Base-by-base conservation (phyloP, 345 rosid genomes). In the Firmiana major region DNA sequence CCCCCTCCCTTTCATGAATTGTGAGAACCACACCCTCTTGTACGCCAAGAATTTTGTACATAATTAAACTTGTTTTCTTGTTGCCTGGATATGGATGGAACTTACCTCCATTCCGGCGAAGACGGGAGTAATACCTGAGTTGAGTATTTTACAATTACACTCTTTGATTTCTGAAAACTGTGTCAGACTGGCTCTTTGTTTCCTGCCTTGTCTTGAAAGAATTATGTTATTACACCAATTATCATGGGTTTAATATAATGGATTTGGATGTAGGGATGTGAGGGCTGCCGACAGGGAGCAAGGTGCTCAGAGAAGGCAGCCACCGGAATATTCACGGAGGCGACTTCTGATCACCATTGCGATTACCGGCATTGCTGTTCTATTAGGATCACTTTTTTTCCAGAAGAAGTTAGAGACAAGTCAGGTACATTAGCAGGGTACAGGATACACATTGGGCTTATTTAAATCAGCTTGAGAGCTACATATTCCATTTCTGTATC, bases 331-430 rank as follows among this genome's bases (percentile, higher is more conserved):
- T 57, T 86, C 97, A 31, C 80, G 88, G 67, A 92, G 83, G 81
- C 89, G 86, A 36, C 81, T 96, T 69, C 80, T 96, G 24, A 86
- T 93, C 83, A 93, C 99, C 15, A 86, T 93, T 31, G 98, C 98
- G n/a, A 87, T 96, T 81, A 93, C 99, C 0, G 94, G 98, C 51
- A 88, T 93, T 57, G 98, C 97, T 59, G 92, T 96, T 74, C 77
- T 96, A 55, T 66, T 96, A 75, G 99, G 99, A 76, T 92, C 99
- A 2, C 76, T 96, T 72, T 82, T 93, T 83, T 92, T 89, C 88
- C 98, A 92, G 88, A 96, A 86, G 80, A 90, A 88, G 82, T 28
- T 87, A 55, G 92, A 89, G 78, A 81, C 63, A 73, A 79, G 79
- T 81, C 86, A 84, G 63, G 83, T 83, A 79, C 87, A 90, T 72